Evolutionary conservation across 176 grass and related monocot species (phyloP).

Genomic region (Typha latifolia): DNA sequence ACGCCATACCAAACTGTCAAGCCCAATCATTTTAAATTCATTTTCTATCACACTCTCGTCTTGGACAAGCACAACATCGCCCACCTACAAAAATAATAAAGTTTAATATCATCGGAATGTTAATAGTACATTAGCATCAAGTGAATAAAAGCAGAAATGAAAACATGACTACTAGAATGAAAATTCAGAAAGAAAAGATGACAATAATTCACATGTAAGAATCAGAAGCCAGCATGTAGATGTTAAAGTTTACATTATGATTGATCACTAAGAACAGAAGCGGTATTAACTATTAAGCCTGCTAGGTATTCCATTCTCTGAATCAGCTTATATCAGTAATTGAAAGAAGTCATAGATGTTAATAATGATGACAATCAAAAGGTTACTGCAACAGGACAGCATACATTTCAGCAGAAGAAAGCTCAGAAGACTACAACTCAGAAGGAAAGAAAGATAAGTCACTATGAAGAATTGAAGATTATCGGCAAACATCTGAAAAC

Average conservation of each 20-base stretch:
- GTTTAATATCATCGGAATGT: not conserved
- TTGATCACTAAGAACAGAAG: too few relatives aligned
- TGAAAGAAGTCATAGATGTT: too few relatives aligned
- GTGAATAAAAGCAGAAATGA: not conserved
- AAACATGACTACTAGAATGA: not conserved
- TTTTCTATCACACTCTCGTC: slow-evolving; percentile 77
- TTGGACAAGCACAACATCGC: slow-evolving; percentile 91
- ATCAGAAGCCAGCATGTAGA: not conserved
- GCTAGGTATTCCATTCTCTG: too few relatives aligned
- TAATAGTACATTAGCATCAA: slow-evolving; percentile 1
- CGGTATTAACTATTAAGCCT: too few relatives aligned
- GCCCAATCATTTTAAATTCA: slow-evolving; percentile 52
- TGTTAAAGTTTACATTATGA: too few relatives aligned
- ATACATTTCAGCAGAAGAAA: too few relatives aligned
- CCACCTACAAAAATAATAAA: slow-evolving; percentile 50
- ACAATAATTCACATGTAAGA: slow-evolving; percentile 7
- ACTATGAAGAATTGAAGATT: not conserved
- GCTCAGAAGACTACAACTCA: not conserved
- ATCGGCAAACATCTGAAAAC: not conserved
- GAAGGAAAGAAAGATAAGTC: not conserved
- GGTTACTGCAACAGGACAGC: too few relatives aligned
- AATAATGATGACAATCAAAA: too few relatives aligned
- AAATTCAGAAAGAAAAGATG: not conserved
- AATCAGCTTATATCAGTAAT: too few relatives aligned
- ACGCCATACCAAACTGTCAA: slow-evolving; percentile 63